phyloP scores from a whole-genome alignment of 768 basidiomycete species.

The Coprinellus aureogranulatus region DNA sequence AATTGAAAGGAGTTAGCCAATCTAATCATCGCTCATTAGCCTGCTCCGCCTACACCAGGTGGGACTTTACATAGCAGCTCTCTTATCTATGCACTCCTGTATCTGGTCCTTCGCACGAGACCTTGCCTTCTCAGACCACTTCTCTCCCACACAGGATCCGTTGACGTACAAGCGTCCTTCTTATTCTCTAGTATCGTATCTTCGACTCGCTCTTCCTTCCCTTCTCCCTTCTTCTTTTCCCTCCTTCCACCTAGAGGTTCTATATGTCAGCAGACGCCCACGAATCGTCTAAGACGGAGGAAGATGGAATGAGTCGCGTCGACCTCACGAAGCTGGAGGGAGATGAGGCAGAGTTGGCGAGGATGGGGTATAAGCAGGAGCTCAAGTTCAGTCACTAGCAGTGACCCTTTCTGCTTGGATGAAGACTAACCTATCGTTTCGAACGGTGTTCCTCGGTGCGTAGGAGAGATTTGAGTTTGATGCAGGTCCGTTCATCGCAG shows the following conservation, averaged over 20 bases:
- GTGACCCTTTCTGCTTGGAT: background rate
- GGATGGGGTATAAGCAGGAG: constrained; percentile 75
- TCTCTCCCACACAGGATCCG: background rate
- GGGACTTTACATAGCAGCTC: too few species aligned
- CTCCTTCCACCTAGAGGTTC: background rate
- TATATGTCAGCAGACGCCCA: background rate
- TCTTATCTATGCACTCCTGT: background rate
- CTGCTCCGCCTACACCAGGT: too few species aligned
- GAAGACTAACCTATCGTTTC: too few species aligned
- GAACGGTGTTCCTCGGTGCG: too few species aligned
- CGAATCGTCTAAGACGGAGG: background rate
- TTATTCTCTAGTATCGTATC: background rate
- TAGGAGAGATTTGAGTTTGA: constrained; percentile 60
- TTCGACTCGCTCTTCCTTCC: background rate
- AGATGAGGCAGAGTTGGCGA: constrained; percentile 62
- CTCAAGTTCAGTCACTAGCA: constrained; percentile 44
- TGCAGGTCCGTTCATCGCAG: constrained; percentile 46
- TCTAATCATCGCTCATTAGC: too few species aligned
- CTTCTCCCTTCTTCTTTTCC: background rate
- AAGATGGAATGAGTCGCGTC: background rate
- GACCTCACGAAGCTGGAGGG: background rate
- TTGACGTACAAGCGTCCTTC: background rate
- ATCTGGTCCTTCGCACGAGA: background rate
- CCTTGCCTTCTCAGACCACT: background rate
- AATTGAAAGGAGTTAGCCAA: too few species aligned